Evolutionary conservation across 768 basidiomycete genomes (phyloP).

Genomic region (Lactarius akahatsu): DNA sequence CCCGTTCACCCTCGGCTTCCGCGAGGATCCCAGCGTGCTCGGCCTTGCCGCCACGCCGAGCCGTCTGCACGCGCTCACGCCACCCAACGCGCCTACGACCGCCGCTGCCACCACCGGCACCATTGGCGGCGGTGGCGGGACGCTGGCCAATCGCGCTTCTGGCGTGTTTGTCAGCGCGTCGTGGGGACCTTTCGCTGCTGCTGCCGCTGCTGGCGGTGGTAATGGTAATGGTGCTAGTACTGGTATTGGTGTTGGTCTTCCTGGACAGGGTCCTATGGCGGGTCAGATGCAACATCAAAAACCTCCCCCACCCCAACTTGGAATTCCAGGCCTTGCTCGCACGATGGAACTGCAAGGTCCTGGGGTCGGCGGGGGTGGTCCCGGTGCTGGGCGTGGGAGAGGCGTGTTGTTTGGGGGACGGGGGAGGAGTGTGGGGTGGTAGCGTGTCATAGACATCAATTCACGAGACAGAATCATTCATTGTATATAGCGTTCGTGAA

Average conservation of each 20-base stretch:
- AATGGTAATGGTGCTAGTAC: conserved; percentile 8
- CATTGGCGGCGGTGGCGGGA: not conserved
- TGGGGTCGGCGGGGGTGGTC: conserved; percentile 11
- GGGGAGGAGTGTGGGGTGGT: conserved; percentile 26
- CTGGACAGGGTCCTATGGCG: conserved; percentile 7
- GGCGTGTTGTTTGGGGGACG: conserved; percentile 26
- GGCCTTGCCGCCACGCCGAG: conserved; percentile 33
- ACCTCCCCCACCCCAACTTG: conserved; percentile 38
- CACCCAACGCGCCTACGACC: conserved; percentile 29
- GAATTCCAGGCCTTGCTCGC: conserved; percentile 19
- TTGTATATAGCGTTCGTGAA: not conserved
- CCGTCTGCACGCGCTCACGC: conserved; percentile 39
- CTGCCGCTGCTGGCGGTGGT: conserved; percentile 13
- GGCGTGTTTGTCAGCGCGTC: conserved; percentile 25
- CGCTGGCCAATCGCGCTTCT: not conserved
- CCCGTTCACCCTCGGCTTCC: conserved; percentile 29
- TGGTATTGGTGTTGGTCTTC: conserved; percentile 14
- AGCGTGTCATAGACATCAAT: conserved; percentile 7
- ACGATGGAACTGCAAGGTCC: conserved; percentile 25
- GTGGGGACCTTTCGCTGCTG: conserved; percentile 14
- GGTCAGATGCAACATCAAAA: conserved; percentile 31
- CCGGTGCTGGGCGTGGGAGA: conserved; percentile 23
- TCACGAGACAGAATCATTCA: not conserved
- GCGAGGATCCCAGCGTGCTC: conserved; percentile 27
- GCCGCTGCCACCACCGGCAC: conserved; percentile 24